phyloP scores from a whole-genome alignment of 2,329 filamentous ascomycete species.

The Penicillium sp. region DNA sequence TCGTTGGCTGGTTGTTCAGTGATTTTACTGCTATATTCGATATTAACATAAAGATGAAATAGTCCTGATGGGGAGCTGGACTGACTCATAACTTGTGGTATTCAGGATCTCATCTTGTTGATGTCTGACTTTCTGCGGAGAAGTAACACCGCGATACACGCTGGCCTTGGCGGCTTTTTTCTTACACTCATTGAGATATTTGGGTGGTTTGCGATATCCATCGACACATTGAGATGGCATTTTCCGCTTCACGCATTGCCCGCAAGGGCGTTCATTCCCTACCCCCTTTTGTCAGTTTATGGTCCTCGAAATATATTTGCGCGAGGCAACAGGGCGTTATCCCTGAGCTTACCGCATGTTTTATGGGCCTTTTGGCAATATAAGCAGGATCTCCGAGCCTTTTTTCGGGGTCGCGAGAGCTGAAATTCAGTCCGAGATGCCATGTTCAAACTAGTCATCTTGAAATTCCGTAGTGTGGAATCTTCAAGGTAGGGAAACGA shows the following conservation, averaged over 20 bases:
- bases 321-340: neutral
- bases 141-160: neutral
- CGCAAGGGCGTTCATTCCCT: slow-evolving; percentile 15
- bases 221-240: slow-evolving; percentile 8
- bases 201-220: slow-evolving; percentile 10
- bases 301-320: neutral
- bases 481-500: neutral
- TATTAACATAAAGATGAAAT: neutral
- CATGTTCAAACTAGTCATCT: neutral
- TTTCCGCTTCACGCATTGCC: slow-evolving; percentile 6
- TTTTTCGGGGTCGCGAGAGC: neutral
- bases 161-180: neutral
- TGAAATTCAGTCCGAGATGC: neutral
- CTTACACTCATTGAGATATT: slow-evolving; percentile 4
- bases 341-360: slow-evolving; percentile 9
- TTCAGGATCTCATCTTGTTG: neutral
- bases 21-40: neutral
- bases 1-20: neutral
- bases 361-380: slow-evolving; percentile 14
- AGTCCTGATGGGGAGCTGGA: too few species aligned
- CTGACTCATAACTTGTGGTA: neutral
- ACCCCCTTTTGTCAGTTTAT: neutral
- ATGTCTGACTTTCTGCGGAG: neutral
- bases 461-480: neutral
- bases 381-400: slow-evolving; percentile 11